Percentiles rank a stretch among this genome's conserved stretches.
Conservation (phyloP, 805 yeast species). For the Schwanniomyces polymorphus region DNA sequence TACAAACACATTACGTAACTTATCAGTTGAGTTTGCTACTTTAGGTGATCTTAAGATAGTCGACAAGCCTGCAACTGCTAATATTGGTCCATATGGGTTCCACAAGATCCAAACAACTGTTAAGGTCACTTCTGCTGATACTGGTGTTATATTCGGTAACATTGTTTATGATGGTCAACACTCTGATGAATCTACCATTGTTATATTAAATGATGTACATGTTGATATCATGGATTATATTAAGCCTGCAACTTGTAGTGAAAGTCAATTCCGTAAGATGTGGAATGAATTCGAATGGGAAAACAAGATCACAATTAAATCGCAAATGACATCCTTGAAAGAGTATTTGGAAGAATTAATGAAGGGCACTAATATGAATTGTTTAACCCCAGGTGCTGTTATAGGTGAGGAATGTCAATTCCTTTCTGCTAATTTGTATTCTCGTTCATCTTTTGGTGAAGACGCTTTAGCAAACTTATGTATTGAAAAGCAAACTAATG, state of each 20-base stretch:
- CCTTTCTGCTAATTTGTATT: conserved; percentile 90
- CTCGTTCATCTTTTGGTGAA: conserved; percentile 93
- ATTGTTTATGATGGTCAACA: conserved; percentile 95
- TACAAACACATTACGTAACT: conserved; percentile 80
- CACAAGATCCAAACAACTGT: conserved; percentile 84
- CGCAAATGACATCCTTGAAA: conserved; percentile 64
- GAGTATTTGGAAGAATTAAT: conserved; percentile 76
- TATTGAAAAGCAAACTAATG: conserved; percentile 76
- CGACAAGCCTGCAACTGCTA: conserved; percentile 85
- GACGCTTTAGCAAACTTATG: conserved; percentile 95
- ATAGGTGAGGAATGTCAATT: conserved; percentile 88
- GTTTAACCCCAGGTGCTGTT: conserved; percentile 90
- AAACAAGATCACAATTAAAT: conserved; percentile 88
- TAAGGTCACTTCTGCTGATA: conserved; percentile 95
- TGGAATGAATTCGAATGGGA: conserved; percentile 99
- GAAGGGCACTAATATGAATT: conserved; percentile 88
- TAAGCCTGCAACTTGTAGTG: conserved; percentile 90
- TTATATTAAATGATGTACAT: conserved; percentile 90
- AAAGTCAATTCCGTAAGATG: conserved; percentile 90
- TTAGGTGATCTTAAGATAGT: conserved; percentile 94
- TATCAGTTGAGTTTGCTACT: conserved; percentile 93
- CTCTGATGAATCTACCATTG: conserved; percentile 84
- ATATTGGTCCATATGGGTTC: conserved; percentile 97
- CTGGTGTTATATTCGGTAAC: conserved; percentile 97
- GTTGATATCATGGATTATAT: conserved; percentile 97